Evolutionary conservation across 305 asterid species (phyloP), one percentile per base, ranked within the genome.

Genomic region (Rubia balearica): DNA sequence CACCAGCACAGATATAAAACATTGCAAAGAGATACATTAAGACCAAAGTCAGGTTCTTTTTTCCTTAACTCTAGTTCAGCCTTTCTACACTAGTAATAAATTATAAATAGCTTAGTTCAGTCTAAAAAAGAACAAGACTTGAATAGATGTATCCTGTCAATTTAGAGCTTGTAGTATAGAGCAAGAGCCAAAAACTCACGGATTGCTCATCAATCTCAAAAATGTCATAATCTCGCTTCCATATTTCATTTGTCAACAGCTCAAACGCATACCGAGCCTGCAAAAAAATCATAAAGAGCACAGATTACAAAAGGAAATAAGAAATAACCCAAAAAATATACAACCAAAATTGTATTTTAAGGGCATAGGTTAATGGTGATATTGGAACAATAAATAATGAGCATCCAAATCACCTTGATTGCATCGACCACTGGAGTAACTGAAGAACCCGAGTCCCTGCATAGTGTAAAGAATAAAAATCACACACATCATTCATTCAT

Each of bases 191-290:
- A 79, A 73, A 49, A 76, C 96, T 76, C 86, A 94, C 99, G 36
- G 48, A 53, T 62, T 88, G 85, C 80, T 94, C 99, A 49, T 94
- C 98, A 19, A 91, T 85, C 73, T 81, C 86, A 80, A 75, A 89
- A 74, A 84, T 42, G 83, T 94, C 99, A 71, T 91, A 91, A 73
- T 94, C 98, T 83, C 99, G 86, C 89, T 91, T 91, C 97, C 89
- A 80, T 30, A 84, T 45, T 78, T 82, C 81, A 84, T 94, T 83
- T 55, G 95, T 77, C 85, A 91, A 86, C 79, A 94, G 77, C 90
- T 94, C 98, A 78, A 80, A 94, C 45, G 98, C 97, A 85, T 94
- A 94, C 63, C 76, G 96, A 73, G 86, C 95, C 99, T 94, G 94
- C 75, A 79, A 84, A 81, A 68, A 61, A 69, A 10, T 22, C n/a